Base-by-base conservation (phyloP, 192 early-diverging fungal genomes). In the Obelidium mucronatum region DNA sequence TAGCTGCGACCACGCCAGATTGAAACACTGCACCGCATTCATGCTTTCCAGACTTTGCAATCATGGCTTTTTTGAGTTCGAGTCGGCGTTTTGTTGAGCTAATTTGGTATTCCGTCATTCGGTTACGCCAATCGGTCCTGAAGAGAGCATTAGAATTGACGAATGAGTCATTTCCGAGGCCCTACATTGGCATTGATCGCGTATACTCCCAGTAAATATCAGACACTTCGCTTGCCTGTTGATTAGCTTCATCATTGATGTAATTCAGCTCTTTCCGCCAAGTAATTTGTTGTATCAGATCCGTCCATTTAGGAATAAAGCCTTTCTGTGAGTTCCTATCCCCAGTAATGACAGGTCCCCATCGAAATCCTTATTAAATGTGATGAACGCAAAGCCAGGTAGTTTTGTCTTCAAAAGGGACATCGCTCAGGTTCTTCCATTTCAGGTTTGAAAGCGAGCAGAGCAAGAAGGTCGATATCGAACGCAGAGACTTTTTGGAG, bases 1-100 rank as follows among this genome's bases (percentile, higher is more conserved):
- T 79, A 52, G 42, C 30, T 1, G 35, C 73, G 30, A 82, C 71
- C 1, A 82, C 77, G 22, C 64, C 74, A n/a, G 59, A 6, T 69
- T 78, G 51, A 48, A 35, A 81, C 26, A 35, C 40, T 2, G 80
- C 80, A 35, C 59, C 42, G n/a, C 61, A 28, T 15, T 13, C 35
- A 42, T 65, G 65, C n/a, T n/a, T 34, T 28, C 54, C 44, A 24
- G 30, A 17, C 33, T 58, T 51, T 31, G 34, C 33, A 5, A 8
- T n/a, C 42, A 70, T 67, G 17, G 33, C 22, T 8, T 3, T 11
- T 2, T 67, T 53, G 2, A 81, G 59, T 44, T 68, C 35, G 17
- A 26, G 2, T 28, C 67, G 44, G 19, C 73, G 36, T 24, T 24
- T 34, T 6, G 22, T n/a, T 31, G 63, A 37, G 8, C 65, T 71